A percentile compares a stretch with the other conserved stretches of the same genome.
These are phyloP conservation scores for Erysimum pusillum DNA, from an alignment of 441 rosid genomes.

Conservation along the genomic window DNA sequence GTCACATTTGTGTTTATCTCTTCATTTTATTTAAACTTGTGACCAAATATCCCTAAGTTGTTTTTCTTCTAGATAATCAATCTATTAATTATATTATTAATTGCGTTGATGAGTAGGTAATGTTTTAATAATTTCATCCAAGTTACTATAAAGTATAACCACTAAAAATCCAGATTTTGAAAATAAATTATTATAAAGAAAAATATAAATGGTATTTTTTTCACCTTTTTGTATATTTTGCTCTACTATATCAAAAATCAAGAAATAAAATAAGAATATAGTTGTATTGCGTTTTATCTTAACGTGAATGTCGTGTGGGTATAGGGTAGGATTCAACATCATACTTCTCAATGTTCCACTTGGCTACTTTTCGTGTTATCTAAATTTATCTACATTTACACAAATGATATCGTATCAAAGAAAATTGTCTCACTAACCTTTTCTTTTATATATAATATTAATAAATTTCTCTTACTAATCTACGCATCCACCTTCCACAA, in stretches of 20 bases:
- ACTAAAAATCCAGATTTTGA: not conserved
- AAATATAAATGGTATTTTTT: not conserved
- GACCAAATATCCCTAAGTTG: not conserved
- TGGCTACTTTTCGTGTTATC: conserved; percentile 35
- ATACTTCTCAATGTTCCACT: conserved; percentile 38
- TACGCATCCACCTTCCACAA: not conserved
- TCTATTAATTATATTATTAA: not conserved
- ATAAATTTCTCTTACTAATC: not conserved
- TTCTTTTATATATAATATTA: not conserved
- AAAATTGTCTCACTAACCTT: conserved; percentile 1
- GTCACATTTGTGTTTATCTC: conserved; percentile 22
- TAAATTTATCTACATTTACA: conserved; percentile 34
- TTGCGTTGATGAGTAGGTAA: not conserved
- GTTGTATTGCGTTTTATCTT: conserved; percentile 43
- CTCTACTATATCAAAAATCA: not conserved
- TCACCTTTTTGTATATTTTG: not conserved
- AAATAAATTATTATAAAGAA: not conserved
- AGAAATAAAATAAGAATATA: conserved; percentile 23
- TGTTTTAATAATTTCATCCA: not conserved
- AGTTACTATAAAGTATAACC: not conserved
- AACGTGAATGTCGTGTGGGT: conserved; percentile 28
- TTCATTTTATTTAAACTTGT: not conserved
- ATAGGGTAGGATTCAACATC: conserved; percentile 46
- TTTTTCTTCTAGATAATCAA: not conserved
- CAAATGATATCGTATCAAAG: conserved; percentile 13